phyloP scores from a whole-genome alignment of 768 basidiomycete species.

The Crassisporium funariophilum region DNA sequence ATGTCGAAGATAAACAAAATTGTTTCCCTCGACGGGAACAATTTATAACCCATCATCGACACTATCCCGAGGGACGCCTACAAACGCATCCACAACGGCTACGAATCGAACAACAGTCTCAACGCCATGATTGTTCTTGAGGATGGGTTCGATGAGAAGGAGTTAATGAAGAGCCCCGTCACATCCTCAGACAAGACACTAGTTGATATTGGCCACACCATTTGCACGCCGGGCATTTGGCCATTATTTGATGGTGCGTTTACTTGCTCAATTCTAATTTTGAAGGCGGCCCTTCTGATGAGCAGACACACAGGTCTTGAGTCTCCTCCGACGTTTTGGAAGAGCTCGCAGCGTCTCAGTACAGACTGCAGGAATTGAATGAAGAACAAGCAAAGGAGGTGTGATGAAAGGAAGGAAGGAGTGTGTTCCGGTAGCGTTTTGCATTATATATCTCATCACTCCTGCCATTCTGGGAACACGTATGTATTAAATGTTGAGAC shows the following conservation, averaged over 20 bases:
- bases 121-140: not conserved
- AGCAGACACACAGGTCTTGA: slow-evolving; percentile 1
- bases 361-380: slow-evolving; percentile 3
- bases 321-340: slow-evolving; percentile 2
- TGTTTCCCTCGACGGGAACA: not conserved
- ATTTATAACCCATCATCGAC: not conserved
- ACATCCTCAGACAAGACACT: slow-evolving; percentile 1
- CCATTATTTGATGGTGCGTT: slow-evolving; percentile 2
- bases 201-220: not conserved
- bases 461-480: not conserved
- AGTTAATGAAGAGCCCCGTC: slow-evolving; percentile 1
- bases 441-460: not conserved
- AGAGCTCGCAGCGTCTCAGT: not conserved
- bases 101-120: not conserved
- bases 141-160: not conserved
- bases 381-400: slow-evolving; percentile 1
- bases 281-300: not conserved
- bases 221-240: slow-evolving; percentile 3
- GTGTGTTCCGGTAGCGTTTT: not conserved
- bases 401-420: slow-evolving; percentile 1
- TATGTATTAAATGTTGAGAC: not conserved
- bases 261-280: slow-evolving; percentile 1
- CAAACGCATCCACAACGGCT: not conserved
- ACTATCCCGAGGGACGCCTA: slow-evolving; percentile 1
- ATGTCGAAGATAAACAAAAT: slow-evolving; percentile 2